These are phyloP conservation scores for Lyophyllum shimeji DNA, from an alignment of 768 basidiomycete species.

Conservation along the genomic window DNA sequence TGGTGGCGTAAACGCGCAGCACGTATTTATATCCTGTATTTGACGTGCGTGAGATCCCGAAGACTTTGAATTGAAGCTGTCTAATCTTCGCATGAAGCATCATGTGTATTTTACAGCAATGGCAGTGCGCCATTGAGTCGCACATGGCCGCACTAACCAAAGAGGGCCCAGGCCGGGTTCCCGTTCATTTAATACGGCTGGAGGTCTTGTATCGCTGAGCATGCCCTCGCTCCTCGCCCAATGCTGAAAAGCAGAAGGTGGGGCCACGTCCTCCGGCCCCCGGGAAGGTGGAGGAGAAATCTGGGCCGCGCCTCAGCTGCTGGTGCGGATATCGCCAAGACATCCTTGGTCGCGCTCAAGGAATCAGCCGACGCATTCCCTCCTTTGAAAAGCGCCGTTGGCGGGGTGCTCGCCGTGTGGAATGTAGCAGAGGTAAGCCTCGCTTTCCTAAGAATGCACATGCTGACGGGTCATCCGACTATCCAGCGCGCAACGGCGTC, in stretches of 20 bases:
- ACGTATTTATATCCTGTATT: too few species aligned
- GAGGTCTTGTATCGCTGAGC: too few species aligned
- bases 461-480: background rate
- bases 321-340: background rate
- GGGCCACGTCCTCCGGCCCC: background rate
- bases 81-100: background rate
- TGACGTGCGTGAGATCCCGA: background rate
- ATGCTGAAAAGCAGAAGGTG: background rate
- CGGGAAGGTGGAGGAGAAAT: background rate
- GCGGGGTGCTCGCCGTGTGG: background rate
- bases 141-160: background rate
- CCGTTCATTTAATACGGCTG: too few species aligned
- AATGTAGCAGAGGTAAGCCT: background rate
- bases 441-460: background rate
- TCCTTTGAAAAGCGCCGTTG: background rate
- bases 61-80: background rate
- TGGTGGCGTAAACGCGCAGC: too few species aligned
- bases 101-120: background rate
- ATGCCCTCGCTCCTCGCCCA: background rate
- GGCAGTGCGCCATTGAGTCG: background rate
- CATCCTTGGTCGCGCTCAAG: background rate
- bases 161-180: too few species aligned
- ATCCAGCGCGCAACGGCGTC: background rate
- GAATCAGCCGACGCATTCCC: slow-evolving; percentile 1
- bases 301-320: background rate